Evolutionary conservation across 75 land plant species (phyloP).

Genomic region (Cryptomeria japonica): DNA sequence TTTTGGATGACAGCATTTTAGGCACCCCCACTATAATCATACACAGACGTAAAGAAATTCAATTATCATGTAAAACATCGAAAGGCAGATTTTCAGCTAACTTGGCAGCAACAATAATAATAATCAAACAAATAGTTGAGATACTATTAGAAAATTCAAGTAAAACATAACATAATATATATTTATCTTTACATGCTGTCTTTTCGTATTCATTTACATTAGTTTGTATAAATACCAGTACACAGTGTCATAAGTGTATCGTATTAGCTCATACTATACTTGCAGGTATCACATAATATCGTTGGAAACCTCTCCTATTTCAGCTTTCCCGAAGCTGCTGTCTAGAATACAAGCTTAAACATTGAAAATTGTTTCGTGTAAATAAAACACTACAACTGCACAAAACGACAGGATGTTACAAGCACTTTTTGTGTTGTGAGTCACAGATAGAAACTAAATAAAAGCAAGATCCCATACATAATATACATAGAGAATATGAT

Average conservation of each 20-base stretch:
- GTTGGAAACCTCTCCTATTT: neutral
- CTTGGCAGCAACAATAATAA: neutral
- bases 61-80: neutral
- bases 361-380: neutral
- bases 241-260: neutral
- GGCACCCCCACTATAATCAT: neutral
- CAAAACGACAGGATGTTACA: neutral
- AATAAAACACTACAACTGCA: neutral
- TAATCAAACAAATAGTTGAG: neutral
- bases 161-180: neutral
- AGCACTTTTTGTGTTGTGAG: neutral
- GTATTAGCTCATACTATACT: neutral
- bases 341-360: neutral
- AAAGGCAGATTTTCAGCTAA: neutral
- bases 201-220: neutral
- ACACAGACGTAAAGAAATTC: neutral
- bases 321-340: neutral
- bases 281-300: neutral
- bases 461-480: neutral
- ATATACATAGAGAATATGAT: neutral
- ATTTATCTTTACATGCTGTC: neutral
- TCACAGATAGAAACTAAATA: neutral
- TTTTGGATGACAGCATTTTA: neutral
- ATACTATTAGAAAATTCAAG: neutral
- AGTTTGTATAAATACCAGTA: neutral